Conservation (phyloP, 192 early-diverging fungal genomes). For the Podila epicladia region DNA sequence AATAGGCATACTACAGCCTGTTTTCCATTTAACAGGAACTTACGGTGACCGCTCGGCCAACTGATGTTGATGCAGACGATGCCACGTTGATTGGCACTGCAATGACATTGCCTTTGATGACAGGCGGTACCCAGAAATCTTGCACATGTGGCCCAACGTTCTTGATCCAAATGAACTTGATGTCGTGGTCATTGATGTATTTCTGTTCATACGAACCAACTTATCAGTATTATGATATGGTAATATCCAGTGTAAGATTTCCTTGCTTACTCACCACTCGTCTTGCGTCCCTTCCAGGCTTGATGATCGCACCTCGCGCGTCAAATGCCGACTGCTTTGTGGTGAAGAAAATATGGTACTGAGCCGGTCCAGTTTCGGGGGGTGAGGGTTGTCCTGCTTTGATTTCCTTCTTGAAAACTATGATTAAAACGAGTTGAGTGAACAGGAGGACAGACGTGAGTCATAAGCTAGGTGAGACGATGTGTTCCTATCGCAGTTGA, state of each 20-base stretch:
- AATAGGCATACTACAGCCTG: too few relatives aligned
- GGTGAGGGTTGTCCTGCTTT: too few relatives aligned
- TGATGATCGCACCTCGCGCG: neutral
- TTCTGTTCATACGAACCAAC: neutral
- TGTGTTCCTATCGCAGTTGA: neutral
- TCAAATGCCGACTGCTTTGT: neutral
- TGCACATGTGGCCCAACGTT: neutral
- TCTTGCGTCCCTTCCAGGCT: too few relatives aligned
- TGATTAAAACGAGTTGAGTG: too few relatives aligned
- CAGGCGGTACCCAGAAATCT: neutral
- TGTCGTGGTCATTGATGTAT: neutral
- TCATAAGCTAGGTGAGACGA: too few relatives aligned
- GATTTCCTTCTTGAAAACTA: too few relatives aligned
- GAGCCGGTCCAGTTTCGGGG: neutral
- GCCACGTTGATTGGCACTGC: constrained; percentile 31
- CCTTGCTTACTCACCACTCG: too few relatives aligned
- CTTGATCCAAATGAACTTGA: neutral
- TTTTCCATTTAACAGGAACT: constrained; percentile 1
- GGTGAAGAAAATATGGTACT: neutral
- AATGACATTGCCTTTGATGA: constrained; percentile 26
- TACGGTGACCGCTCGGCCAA: neutral
- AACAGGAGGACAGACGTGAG: too few relatives aligned
- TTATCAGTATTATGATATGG: too few relatives aligned
- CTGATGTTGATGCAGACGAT: neutral
- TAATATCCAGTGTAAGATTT: too few relatives aligned